phyloP scores from a whole-genome alignment of 345 rosid species.

The Trapa incisa region DNA sequence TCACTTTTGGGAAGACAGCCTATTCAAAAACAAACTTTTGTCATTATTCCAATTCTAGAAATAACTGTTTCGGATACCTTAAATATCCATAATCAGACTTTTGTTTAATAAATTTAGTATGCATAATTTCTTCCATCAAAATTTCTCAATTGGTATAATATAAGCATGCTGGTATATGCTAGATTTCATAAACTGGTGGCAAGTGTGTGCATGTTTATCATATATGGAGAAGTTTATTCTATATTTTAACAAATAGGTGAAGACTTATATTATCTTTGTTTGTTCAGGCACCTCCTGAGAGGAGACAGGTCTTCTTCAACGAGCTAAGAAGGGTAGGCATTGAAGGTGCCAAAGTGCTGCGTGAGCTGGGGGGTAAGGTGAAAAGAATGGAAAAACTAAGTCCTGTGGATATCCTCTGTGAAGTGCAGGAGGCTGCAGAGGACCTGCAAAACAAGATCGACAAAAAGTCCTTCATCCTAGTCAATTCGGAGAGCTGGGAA shows the following conservation, averaged over 20 bases:
- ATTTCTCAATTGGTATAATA: too few species aligned
- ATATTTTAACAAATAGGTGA: too few species aligned
- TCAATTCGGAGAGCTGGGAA: conserved; percentile 82
- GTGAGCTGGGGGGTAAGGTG: conserved; percentile 64
- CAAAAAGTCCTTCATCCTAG: conserved; percentile 70
- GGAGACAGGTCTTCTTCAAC: conserved; percentile 48
- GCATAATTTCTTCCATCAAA: too few species aligned
- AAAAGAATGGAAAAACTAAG: conserved; percentile 81
- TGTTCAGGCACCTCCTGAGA: conserved; percentile 65
- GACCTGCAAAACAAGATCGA: conserved; percentile 65
- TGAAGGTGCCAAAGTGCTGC: conserved; percentile 62
- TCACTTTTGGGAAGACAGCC: not conserved
- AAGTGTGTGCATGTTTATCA: too few species aligned
- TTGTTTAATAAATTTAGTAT: too few species aligned
- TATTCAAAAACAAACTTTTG: too few species aligned
- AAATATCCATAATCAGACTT: too few species aligned
- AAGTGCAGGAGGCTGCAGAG: conserved; percentile 70
- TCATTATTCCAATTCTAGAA: too few species aligned
- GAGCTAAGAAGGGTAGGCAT: conserved; percentile 61
- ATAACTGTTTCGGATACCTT: too few species aligned
- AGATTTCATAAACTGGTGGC: too few species aligned
- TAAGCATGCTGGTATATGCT: too few species aligned
- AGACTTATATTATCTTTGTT: not conserved
- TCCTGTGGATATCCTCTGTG: conserved; percentile 41
- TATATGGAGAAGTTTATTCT: too few species aligned